These are phyloP conservation scores for Podaxis mareebaensis DNA, from an alignment of 768 basidiomycete species.

Conservation along the genomic window DNA sequence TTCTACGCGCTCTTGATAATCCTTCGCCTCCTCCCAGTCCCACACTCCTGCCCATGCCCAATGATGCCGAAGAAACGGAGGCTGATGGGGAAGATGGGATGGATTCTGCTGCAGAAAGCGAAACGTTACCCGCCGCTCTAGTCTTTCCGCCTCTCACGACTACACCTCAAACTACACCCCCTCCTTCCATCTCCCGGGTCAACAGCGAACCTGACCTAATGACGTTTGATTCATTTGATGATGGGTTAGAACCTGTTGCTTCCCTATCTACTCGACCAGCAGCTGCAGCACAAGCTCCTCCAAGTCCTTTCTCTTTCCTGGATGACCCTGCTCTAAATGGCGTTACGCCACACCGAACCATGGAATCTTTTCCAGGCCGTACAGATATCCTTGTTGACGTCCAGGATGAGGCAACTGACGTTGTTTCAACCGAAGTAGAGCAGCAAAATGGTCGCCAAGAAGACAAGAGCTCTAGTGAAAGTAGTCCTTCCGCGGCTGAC, in stretches of 20 bases:
- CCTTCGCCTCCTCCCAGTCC: conserved; percentile 62
- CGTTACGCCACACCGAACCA: not conserved
- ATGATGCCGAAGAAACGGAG: conserved; percentile 3
- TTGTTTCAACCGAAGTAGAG: not conserved
- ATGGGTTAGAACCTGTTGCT: not conserved
- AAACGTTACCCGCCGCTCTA: not conserved
- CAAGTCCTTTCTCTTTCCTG: conserved; percentile 12
- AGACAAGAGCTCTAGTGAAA: not conserved
- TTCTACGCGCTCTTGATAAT: conserved; percentile 71
- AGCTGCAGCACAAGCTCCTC: conserved; percentile 1
- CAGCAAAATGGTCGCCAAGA: not conserved
- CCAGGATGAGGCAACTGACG: not conserved
- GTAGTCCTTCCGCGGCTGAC: not conserved
- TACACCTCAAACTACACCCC: conserved; percentile 6
- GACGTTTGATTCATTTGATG: conserved; percentile 39
- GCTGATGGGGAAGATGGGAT: conserved; percentile 1
- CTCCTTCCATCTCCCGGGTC: conserved; percentile 9
- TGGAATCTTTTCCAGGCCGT: not conserved
- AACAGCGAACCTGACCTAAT: conserved; percentile 23
- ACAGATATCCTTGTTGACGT: conserved; percentile 9
- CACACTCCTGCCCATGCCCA: conserved; percentile 14
- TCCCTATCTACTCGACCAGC: not conserved
- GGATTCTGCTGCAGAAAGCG: not conserved
- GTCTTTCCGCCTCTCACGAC: not conserved
- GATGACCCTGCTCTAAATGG: not conserved